Conservation (phyloP, 495 filamentous ascomycete species). For the Penicilliopsis zonata region DNA sequence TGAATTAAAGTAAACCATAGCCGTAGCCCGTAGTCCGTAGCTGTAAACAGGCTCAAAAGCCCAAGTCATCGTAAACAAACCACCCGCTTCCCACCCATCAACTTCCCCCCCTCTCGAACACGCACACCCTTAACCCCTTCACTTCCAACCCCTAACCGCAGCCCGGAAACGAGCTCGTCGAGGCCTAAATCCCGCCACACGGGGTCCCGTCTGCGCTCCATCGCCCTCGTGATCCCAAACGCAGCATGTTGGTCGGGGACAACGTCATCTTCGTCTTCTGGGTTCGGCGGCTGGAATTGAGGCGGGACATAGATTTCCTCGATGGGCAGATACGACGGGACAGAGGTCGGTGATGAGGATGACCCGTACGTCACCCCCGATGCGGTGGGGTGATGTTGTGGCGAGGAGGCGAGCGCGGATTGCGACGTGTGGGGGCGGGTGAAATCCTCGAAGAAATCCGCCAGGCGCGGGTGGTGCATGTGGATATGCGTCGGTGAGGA, state of each 20-base stretch:
- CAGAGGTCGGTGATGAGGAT: constrained; percentile 19
- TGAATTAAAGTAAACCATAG: neutral
- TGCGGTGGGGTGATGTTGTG: constrained; percentile 10
- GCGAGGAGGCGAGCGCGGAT: constrained; percentile 8
- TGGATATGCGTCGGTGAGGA: constrained; percentile 78
- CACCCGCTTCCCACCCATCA: constrained; percentile 26
- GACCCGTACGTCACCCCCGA: constrained; percentile 20
- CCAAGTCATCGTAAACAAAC: constrained; percentile 24
- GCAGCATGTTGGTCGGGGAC: constrained; percentile 96
- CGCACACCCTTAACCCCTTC: constrained; percentile 10
- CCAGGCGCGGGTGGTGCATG: constrained; percentile 65
- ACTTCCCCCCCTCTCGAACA: constrained; percentile 22
- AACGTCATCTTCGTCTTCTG: constrained; percentile 96
- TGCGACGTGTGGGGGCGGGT: constrained; percentile 27
- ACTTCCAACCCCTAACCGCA: constrained; percentile 8
- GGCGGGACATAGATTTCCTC: constrained; percentile 80
- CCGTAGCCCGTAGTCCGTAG: neutral
- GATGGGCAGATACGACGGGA: constrained; percentile 36
- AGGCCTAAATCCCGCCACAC: constrained; percentile 84
- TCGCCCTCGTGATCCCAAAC: constrained; percentile 87
- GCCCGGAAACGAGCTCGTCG: constrained; percentile 47
- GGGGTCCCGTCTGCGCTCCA: constrained; percentile 45
- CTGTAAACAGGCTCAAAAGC: neutral
- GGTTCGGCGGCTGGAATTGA: constrained; percentile 85
- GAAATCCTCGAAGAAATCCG: constrained; percentile 89